These are phyloP conservation scores for Podospora comata DNA, from an alignment of 495 filamentous ascomycete genomes.

Conservation along the genomic window DNA sequence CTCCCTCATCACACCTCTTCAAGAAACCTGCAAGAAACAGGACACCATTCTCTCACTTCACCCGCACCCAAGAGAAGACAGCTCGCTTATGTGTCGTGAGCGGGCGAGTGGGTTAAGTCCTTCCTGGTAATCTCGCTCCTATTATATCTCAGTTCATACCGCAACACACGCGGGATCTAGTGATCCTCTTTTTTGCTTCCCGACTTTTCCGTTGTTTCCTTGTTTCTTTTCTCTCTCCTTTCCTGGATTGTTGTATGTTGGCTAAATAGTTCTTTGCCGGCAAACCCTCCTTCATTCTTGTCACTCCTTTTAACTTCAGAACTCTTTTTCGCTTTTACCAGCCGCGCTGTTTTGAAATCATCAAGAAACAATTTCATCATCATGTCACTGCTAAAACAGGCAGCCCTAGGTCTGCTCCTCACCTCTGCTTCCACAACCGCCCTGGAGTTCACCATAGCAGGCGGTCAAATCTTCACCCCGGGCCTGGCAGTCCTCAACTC, in stretches of 20 bases:
- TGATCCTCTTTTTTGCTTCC: background rate
- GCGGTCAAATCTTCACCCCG: conserved; percentile 62
- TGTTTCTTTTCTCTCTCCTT: conserved; percentile 11
- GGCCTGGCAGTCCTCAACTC: conserved; percentile 61
- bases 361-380: conserved; percentile 12
- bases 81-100: conserved; percentile 1
- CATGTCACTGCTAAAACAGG: background rate
- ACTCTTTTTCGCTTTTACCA: background rate
- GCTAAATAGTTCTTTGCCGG: conserved; percentile 14
- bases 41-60: background rate
- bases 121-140: conserved; percentile 28
- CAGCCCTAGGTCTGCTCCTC: background rate
- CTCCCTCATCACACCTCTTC: background rate
- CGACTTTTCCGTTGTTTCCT: background rate
- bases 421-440: conserved; percentile 12
- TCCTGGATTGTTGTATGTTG: background rate
- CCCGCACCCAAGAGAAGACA: conserved; percentile 6
- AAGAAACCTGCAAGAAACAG: background rate
- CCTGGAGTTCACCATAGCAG: conserved; percentile 50
- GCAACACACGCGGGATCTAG: conserved; percentile 6
- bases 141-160: background rate
- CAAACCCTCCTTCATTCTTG: background rate
- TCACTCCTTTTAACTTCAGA: background rate
- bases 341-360: conserved; percentile 26
- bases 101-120: conserved; percentile 6